A percentile compares a stretch with the other conserved stretches of the same genome.
Conservation (phyloP, 768 basidiomycete genomes). For the Chalciporus piperatus region DNA sequence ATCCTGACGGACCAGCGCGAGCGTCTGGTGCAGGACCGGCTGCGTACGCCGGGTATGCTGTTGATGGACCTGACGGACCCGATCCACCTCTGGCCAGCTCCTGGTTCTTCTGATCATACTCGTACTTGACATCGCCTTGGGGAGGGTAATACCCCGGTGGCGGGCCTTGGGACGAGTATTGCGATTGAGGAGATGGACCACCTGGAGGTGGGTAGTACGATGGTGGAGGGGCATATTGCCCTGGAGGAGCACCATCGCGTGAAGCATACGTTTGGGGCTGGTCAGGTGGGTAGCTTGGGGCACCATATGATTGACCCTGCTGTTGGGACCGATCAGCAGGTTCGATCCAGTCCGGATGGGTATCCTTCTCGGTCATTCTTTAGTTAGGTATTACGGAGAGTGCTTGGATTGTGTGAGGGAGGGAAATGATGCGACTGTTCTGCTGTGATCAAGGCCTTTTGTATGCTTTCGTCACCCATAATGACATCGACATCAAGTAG, state of each 20-base stretch:
- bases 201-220: slow-evolving; percentile 5
- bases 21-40: not conserved
- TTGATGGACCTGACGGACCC: not conserved
- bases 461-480: too few relatives aligned
- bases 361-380: slow-evolving; percentile 26
- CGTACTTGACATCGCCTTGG: slow-evolving; percentile 4
- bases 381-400: not conserved
- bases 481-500: too few relatives aligned
- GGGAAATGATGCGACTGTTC: not conserved
- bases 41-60: not conserved
- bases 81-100: not conserved
- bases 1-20: not conserved
- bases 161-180: not conserved
- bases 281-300: slow-evolving; percentile 1
- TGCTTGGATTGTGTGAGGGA: too few relatives aligned
- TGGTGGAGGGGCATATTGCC: slow-evolving; percentile 1
- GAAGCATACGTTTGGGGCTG: slow-evolving; percentile 10
- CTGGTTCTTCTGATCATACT: slow-evolving; percentile 7
- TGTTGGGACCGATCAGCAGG: slow-evolving; percentile 7
- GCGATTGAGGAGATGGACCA: slow-evolving; percentile 9
- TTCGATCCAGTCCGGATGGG: slow-evolving; percentile 13
- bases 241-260: slow-evolving; percentile 7
- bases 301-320: not conserved
- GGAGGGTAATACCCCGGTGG: slow-evolving; percentile 2
- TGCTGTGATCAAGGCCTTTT: not conserved